Conservation (phyloP, 2,329 filamentous ascomycete genomes). For the Aspergillus aculeatinus region DNA sequence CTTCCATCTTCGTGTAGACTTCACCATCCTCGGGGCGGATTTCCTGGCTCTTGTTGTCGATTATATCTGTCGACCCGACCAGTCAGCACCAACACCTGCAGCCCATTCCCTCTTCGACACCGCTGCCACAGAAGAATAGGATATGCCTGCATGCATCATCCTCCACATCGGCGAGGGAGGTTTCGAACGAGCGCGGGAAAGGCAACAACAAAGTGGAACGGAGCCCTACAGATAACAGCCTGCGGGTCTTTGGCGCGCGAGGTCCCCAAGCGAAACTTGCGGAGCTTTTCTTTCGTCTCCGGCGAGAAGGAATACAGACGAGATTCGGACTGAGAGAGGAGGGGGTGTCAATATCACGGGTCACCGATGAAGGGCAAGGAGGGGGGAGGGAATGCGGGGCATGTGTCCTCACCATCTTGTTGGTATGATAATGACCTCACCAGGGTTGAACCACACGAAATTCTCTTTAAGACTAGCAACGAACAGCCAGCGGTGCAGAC, state of each 20-base stretch:
- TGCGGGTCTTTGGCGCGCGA: constrained; percentile 83
- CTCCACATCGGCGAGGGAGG: not conserved
- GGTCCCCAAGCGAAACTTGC: constrained; percentile 90
- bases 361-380: not conserved
- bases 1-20: constrained; percentile 77
- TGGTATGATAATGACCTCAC: too few relatives aligned
- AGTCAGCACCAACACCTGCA: constrained; percentile 20
- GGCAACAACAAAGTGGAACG: not conserved
- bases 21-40: constrained; percentile 80
- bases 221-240: constrained; percentile 83
- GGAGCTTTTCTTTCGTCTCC: constrained; percentile 83
- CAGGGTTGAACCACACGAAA: too few relatives aligned
- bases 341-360: not conserved
- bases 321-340: constrained; percentile 66
- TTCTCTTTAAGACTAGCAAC: not conserved
- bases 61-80: constrained; percentile 63
- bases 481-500: not conserved
- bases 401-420: constrained; percentile 18
- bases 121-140: too few relatives aligned
- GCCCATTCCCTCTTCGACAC: too few relatives aligned
- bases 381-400: constrained; percentile 16
- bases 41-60: constrained; percentile 86
- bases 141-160: too few relatives aligned
- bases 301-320: constrained; percentile 89
- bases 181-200: constrained; percentile 5